Percentiles rank a stretch among this genome's conserved stretches.
phyloP scores from a whole-genome alignment of 306 rosid genomes.

The Glycine soja region DNA sequence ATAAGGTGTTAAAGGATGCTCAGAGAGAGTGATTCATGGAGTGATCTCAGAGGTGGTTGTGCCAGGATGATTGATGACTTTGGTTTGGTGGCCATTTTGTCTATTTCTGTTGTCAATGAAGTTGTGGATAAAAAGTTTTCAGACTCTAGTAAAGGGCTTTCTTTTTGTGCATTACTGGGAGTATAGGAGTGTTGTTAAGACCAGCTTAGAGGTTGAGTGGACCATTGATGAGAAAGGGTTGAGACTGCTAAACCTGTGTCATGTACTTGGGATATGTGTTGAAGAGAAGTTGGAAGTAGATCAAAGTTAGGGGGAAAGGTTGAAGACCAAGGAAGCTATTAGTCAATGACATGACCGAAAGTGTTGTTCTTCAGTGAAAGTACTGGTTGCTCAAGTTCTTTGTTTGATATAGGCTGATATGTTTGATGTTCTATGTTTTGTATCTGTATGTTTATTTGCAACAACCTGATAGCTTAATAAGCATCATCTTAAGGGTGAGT shows the following conservation, averaged over 20 bases:
- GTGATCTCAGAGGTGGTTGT: too few species aligned
- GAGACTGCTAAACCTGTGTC: neutral
- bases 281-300: slow-evolving; percentile 12
- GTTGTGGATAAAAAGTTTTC: neutral
- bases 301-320: slow-evolving; percentile 10
- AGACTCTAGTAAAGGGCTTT: neutral
- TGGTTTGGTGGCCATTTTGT: neutral
- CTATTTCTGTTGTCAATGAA: neutral
- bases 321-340: neutral
- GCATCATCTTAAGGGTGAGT: neutral
- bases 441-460: neutral
- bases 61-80: neutral
- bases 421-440: neutral
- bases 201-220: neutral
- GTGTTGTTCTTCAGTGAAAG: neutral
- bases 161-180: neutral
- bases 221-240: neutral
- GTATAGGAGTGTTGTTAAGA: neutral
- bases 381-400: too few species aligned
- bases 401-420: neutral
- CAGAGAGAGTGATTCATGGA: too few species aligned
- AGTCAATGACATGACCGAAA: neutral
- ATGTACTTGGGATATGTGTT: neutral
- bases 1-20: too few species aligned
- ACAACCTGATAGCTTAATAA: neutral